Evolutionary conservation across 768 basidiomycete species (phyloP), one percentile per base, ranked within the genome.

Genomic region (Lanmaoa pseudosensibilis): DNA sequence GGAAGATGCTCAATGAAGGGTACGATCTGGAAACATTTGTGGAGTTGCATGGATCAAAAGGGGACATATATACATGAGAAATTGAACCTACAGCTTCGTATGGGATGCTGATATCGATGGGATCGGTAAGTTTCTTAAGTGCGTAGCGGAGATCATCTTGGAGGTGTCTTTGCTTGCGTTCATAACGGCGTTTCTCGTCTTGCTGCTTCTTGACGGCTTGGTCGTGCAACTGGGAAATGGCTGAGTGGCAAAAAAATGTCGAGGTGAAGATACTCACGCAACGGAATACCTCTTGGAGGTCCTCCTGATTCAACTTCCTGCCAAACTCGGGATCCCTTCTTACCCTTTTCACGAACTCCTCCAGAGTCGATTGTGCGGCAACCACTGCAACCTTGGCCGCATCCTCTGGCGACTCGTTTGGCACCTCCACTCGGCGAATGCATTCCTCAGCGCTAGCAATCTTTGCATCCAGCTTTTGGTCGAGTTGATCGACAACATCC

Each of bases 71-170:
- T 4, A 15, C n/a, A 32, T 9, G 40, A 57, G 9, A 36, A 34
- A n/a, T 50, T 25, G 46, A 15, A 72, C 85, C 52, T 61, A 92
- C 94, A 63, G 90, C 85, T 62, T 98, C 95, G 65, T 88, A 98
- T 1, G 87, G 69, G 54, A 86, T 68, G 30, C 74, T 83, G 47
- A 94, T 70, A 60, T 96, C 92, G 38, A 98, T 72, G 2, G 91
- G 82, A 47, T 94, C 91, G 0, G 90, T 71, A 8, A 96, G 77
- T 69, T 96, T 96, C 75, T 91, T 94, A 61, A 98, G 78, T 0
- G 95, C 97, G 74, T 98, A 97, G 7, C 97, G 87, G 37, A 99
- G 78, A 67, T 98, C 97, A 72, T 99, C 97, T 66, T 97, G 92
- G 59, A 93, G 74, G 70, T 96, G 90, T 27, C 95, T 82, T 55